phyloP scores from a whole-genome alignment of 805 yeast genomes.

The Brettanomyces bruxellensis region DNA sequence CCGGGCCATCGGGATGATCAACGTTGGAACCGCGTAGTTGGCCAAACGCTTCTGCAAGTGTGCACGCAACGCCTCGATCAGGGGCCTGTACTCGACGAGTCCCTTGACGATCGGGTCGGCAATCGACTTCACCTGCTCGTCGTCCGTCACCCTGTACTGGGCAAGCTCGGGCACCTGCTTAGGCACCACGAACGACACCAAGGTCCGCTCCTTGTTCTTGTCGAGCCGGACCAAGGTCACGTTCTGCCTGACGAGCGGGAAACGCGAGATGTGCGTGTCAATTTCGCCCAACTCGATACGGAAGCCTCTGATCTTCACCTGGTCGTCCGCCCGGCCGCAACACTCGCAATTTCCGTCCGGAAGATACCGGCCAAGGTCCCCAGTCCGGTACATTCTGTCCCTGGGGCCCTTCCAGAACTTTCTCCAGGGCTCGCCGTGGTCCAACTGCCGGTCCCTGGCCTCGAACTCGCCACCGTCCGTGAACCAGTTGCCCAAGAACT shows the following conservation, averaged over 20 bases:
- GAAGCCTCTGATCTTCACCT: slow-evolving; percentile 96
- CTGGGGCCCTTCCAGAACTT: slow-evolving; percentile 86
- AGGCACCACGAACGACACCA: slow-evolving; percentile 89
- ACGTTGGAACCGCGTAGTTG: slow-evolving; percentile 85
- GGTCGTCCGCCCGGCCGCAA: slow-evolving; percentile 98
- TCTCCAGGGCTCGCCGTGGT: slow-evolving; percentile 56
- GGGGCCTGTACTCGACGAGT: slow-evolving; percentile 61
- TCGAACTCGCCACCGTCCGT: slow-evolving; percentile 58
- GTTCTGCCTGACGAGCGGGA: slow-evolving; percentile 86
- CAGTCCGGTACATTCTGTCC: slow-evolving; percentile 93
- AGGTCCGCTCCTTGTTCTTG: slow-evolving; percentile 84
- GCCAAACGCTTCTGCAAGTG: slow-evolving; percentile 85
- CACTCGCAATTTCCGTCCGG: slow-evolving; percentile 98
- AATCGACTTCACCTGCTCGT: slow-evolving; percentile 35
- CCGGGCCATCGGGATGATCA: slow-evolving; percentile 77
- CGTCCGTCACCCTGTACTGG: slow-evolving; percentile 38
- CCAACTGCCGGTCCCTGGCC: slow-evolving; percentile 38
- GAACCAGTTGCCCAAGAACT: slow-evolving; percentile 90
- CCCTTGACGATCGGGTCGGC: slow-evolving; percentile 70
- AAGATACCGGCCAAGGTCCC: slow-evolving; percentile 92
- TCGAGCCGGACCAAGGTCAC: slow-evolving; percentile 87
- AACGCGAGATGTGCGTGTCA: slow-evolving; percentile 94
- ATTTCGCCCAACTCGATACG: slow-evolving; percentile 97
- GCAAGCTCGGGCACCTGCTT: slow-evolving; percentile 36
- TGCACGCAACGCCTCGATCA: slow-evolving; percentile 74